Evolutionary conservation across 169 alveolate genomes (phyloP).

Genomic region (Babesia bigemina): DNA sequence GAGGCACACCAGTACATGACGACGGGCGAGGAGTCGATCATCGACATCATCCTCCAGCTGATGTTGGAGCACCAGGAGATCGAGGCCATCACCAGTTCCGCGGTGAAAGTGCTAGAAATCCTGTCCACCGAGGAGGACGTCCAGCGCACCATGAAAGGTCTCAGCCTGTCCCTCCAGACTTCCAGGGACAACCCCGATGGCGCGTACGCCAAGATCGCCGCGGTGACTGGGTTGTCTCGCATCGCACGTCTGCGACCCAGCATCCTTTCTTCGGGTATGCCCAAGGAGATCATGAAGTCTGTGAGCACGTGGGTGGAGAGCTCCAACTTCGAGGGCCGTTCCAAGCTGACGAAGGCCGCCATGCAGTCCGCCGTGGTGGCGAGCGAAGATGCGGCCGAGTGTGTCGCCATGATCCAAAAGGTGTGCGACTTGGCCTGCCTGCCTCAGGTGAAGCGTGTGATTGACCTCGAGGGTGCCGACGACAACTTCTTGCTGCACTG

Average conservation of each 20-base stretch:
- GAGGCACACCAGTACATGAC: slow-evolving; percentile 82
- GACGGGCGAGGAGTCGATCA: slow-evolving; percentile 76
- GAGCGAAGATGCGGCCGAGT: slow-evolving; percentile 56
- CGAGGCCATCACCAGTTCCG: slow-evolving; percentile 81
- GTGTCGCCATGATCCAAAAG: slow-evolving; percentile 31
- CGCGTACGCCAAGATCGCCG: slow-evolving; percentile 86
- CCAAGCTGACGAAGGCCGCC: slow-evolving; percentile 81
- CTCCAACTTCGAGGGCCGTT: slow-evolving; percentile 77
- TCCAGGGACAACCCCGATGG: slow-evolving; percentile 79
- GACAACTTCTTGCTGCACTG: slow-evolving; percentile 83
- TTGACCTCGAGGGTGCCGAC: slow-evolving; percentile 84
- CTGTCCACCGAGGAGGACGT: slow-evolving; percentile 88
- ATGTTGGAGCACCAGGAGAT: slow-evolving; percentile 87
- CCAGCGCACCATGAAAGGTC: slow-evolving; percentile 76
- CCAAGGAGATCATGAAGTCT: slow-evolving; percentile 70
- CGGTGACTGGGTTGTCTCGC: slow-evolving; percentile 87
- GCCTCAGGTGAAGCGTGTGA: slow-evolving; percentile 82
- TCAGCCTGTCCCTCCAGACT: slow-evolving; percentile 73
- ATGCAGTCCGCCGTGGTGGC: slow-evolving; percentile 76
- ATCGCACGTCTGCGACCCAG: slow-evolving; percentile 74
- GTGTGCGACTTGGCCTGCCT: slow-evolving; percentile 74
- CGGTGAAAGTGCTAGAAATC: slow-evolving; percentile 82
- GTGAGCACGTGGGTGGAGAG: slow-evolving; percentile 83
- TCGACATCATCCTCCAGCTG: slow-evolving; percentile 83
- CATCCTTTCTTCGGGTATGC: slow-evolving; percentile 65